Conservation (phyloP, 2,329 filamentous ascomycete genomes). For the Aspergillus uvarum region DNA sequence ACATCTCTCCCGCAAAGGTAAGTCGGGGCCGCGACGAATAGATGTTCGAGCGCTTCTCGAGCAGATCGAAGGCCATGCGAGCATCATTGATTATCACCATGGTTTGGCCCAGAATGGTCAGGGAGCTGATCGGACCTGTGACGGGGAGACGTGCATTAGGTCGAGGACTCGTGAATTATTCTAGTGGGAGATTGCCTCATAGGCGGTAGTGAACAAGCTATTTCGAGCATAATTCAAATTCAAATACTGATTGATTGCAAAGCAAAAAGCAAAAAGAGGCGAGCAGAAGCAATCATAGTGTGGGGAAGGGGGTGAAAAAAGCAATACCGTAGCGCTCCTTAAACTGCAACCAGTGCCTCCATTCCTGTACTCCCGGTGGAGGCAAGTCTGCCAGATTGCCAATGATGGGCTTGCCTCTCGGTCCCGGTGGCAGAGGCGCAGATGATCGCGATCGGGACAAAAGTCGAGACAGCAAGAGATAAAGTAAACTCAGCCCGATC, state of each 20-base stretch:
- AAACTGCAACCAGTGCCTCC: slow-evolving; percentile 42
- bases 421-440: slow-evolving; percentile 47
- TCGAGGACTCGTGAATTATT: background rate
- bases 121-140: slow-evolving; percentile 33
- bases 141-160: background rate
- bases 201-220: no score
- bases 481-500: background rate
- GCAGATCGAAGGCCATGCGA: slow-evolving; percentile 28
- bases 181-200: no score
- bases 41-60: slow-evolving; percentile 31
- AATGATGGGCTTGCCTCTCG: slow-evolving; percentile 47
- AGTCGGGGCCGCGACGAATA: slow-evolving; percentile 28
- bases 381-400: slow-evolving; percentile 53
- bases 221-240: no score
- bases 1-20: slow-evolving; percentile 38
- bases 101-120: slow-evolving; percentile 33
- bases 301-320: background rate
- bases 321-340: slow-evolving; percentile 39
- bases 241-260: no score
- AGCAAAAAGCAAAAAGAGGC: no score
- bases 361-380: slow-evolving; percentile 35
- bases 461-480: background rate
- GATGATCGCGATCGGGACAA: background rate
- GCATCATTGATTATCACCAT: slow-evolving; percentile 36
- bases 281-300: background rate